phyloP scores from a whole-genome alignment of 2,329 filamentous ascomycete species.

The Trichoderma hamatum region DNA sequence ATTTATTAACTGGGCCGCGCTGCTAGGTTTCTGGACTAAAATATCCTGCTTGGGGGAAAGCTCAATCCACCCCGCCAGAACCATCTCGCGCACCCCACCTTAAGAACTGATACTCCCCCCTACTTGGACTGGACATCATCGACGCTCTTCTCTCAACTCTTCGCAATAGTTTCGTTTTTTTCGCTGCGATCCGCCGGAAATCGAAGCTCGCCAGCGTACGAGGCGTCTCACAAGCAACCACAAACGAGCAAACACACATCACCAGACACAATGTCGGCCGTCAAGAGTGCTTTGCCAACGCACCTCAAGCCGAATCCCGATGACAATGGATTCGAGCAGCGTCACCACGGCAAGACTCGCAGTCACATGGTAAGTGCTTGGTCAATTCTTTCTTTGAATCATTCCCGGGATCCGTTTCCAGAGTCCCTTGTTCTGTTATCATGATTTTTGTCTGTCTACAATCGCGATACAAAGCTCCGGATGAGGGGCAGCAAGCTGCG shows the following conservation, averaged over 20 bases:
- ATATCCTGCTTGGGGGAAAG: slow-evolving; percentile 27
- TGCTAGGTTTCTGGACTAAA: slow-evolving; percentile 7
- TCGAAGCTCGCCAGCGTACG: slow-evolving; percentile 3
- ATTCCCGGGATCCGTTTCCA: background rate
- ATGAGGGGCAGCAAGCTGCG: background rate
- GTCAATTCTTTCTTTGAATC: background rate
- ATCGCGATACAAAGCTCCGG: background rate
- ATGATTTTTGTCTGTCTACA: background rate
- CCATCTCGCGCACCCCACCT: slow-evolving; percentile 23
- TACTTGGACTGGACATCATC: slow-evolving; percentile 2
- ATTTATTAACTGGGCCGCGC: slow-evolving; percentile 18
- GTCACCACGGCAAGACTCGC: slow-evolving; percentile 82
- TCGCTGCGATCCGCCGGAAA: slow-evolving; percentile 2
- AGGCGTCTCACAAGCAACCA: slow-evolving; percentile 8
- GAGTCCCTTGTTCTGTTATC: background rate
- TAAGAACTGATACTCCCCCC: slow-evolving; percentile 26
- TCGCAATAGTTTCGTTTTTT: background rate
- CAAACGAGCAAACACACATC: slow-evolving; percentile 3
- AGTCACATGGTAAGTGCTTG: slow-evolving; percentile 77
- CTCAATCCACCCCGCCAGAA: slow-evolving; percentile 28
- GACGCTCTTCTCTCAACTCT: slow-evolving; percentile 7
- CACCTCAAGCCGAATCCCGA: slow-evolving; percentile 73
- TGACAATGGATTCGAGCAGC: slow-evolving; percentile 57
- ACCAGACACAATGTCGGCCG: slow-evolving; percentile 64
- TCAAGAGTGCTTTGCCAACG: slow-evolving; percentile 76